Base-by-base conservation (phyloP, 805 yeast genomes). In the Candida patagonica region DNA sequence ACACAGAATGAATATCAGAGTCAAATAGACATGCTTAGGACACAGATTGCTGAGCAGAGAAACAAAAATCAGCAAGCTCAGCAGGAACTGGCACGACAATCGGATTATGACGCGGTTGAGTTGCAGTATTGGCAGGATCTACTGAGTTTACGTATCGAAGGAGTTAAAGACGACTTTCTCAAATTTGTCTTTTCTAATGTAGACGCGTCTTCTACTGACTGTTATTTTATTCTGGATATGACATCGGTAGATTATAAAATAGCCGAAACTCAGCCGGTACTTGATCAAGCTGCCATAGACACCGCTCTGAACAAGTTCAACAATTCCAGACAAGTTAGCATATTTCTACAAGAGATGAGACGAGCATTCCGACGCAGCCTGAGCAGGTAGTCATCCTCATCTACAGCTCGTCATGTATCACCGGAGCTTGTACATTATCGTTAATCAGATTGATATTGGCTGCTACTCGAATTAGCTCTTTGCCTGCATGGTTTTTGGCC, bases 61-160 rank as follows among this genome's bases (percentile, higher is more conserved):
- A 50, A 55, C 2, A 50, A 52, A 3, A 55, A 57, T 29, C 52
- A 66, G 6, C 62, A 59, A 29, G 57, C 59, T 37, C 55, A 60
- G 26, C 52, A 74, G 26, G 55, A 56, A 15, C 45, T 57, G 16
- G 36, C 38, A 24, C 41, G 51, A 7, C 83, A 78, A 50, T 59
- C 67, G 6, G 61, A 60, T 22, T 61, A 60, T 30, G 76, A 76
- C 42, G 59, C 61, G 12, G 75, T 76, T 0, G 84, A 78, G 51
- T 60, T 74, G 30, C 41, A 59, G 13, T 62, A 68, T 30, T 74
- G 69, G 56, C 82, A 78, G 44, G 55, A 62, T 27, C 59, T 74
- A 36, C 58, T 77, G 32, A 85, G 86, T 1, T 52, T 79, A 41
- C 60, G 61, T 26, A 67, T 79, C 15, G 74, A 71, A 40, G 76